Conservation (phyloP, 2,329 filamentous ascomycete genomes). For the Cladosporium sp. region DNA sequence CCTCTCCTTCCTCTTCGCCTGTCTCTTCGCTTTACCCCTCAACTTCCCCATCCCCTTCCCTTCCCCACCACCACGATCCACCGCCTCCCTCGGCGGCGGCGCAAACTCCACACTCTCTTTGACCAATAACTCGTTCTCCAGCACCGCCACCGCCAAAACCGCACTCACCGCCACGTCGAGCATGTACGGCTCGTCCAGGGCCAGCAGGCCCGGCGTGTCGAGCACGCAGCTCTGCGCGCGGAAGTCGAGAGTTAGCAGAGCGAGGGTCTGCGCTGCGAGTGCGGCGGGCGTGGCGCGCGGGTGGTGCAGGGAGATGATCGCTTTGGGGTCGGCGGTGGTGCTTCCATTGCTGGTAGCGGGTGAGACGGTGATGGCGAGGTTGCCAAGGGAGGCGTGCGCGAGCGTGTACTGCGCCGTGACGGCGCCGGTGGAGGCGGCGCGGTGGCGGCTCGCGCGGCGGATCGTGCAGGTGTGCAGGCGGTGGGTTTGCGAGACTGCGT, state of each 20-base stretch:
- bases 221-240: constrained; percentile 37
- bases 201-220: constrained; percentile 41
- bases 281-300: constrained; percentile 38
- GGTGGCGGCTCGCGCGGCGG: constrained; percentile 52
- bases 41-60: not conserved
- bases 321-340: constrained; percentile 17
- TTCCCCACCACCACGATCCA: not conserved
- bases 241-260: constrained; percentile 44
- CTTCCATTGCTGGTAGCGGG: too few species aligned
- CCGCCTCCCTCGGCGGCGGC: constrained; percentile 26
- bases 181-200: constrained; percentile 43
- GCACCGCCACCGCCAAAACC: constrained; percentile 42
- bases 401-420: constrained; percentile 40
- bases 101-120: constrained; percentile 27
- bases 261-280: constrained; percentile 34
- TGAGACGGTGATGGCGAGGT: constrained; percentile 38
- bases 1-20: constrained; percentile 14
- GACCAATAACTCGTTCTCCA: constrained; percentile 35
- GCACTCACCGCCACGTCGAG: constrained; percentile 42
- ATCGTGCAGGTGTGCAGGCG: constrained; percentile 67
- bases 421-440: constrained; percentile 21
- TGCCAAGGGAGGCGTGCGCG: constrained; percentile 42
- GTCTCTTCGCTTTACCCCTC: constrained; percentile 12
- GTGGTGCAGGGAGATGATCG: constrained; percentile 34
- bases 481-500: constrained; percentile 54